phyloP scores from a whole-genome alignment of 352 stramenopile species.

The Saprolegnia diclina region DNA sequence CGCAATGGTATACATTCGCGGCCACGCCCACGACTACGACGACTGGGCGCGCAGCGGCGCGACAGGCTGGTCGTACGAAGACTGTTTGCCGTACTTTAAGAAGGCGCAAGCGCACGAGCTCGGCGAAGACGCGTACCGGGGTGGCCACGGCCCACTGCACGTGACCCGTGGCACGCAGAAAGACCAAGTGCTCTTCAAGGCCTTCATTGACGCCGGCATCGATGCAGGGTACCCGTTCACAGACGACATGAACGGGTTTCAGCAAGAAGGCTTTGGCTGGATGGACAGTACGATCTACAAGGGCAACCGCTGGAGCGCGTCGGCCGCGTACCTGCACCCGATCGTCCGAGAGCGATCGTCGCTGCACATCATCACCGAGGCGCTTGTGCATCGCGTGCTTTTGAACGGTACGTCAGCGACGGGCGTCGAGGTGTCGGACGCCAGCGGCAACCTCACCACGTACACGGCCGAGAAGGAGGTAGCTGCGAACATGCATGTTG shows the following conservation, averaged over 20 bases:
- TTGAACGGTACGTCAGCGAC: slow-evolving; percentile 76
- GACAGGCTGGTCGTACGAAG: slow-evolving; percentile 78
- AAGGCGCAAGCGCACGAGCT: slow-evolving; percentile 78
- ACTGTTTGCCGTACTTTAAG: slow-evolving; percentile 85
- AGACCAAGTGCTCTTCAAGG: slow-evolving; percentile 80
- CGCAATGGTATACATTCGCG: slow-evolving; percentile 88
- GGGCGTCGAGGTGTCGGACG: slow-evolving; percentile 65
- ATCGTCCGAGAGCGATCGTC: slow-evolving; percentile 51
- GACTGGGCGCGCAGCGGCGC: slow-evolving; percentile 73
- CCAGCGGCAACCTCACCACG: slow-evolving; percentile 46
- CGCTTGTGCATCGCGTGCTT: slow-evolving; percentile 76
- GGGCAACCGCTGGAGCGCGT: slow-evolving; percentile 71
- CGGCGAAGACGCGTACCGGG: slow-evolving; percentile 68
- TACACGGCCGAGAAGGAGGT: slow-evolving; percentile 73
- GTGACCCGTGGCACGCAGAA: slow-evolving; percentile 75
- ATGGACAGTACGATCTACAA: slow-evolving; percentile 87
- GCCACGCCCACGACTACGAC: slow-evolving; percentile 83
- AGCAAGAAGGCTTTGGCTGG: slow-evolving; percentile 86
- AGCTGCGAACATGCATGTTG: not conserved
- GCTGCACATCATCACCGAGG: slow-evolving; percentile 73
- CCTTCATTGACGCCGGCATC: slow-evolving; percentile 83
- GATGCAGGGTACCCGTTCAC: slow-evolving; percentile 83
- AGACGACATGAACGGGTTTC: slow-evolving; percentile 86
- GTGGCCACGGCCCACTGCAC: slow-evolving; percentile 73
- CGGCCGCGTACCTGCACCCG: slow-evolving; percentile 69